Base-by-base conservation (phyloP, 192 early-diverging fungal genomes). In the Entomortierella beljakovae region DNA sequence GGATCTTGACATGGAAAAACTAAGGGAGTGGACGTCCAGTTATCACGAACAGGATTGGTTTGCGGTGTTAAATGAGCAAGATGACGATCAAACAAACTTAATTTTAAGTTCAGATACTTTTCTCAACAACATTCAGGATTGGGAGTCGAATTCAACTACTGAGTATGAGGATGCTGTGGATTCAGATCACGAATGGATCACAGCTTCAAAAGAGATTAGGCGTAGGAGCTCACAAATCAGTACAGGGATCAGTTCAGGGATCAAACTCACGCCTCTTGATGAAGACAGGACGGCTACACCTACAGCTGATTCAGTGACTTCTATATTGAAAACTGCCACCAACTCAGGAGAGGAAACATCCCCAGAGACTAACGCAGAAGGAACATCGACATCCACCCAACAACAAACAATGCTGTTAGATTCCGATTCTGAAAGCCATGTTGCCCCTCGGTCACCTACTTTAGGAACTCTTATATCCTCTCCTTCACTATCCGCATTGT, bases 121-220 rank as follows among this genome's bases (percentile, higher is more conserved):
- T 25, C 26, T 79, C 38, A 65, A 53, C 40, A 69, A 68, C 32
- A 25, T 79, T 2, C 75, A 65, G 40, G 75, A 79, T 26, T 79
- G 75, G 75, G 75, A 79, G 33, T 70, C 75, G 18, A 70, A 54
- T 11, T 79, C 75, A 8, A 79, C 75, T 3, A 49, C 65, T 6
- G 64, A 70, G 13, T 79, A 70, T 15, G 75, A 79, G 32, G 75
- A 79, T 33, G 75, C 75, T 0, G 67, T 79, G n/a, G 75, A 79
- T 33, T 58, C 57, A 6, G 75, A 79, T 35, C 61, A 79, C 22
- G 75, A 79, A 8, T 79, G 75, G 75, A 31, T 60, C 5, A 64
- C 74, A 48, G 65, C 75, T 7, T 43, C 67, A 9, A 69, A 55
- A 33, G 75, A 79, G 23, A 20, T 70, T 2, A 53, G 62, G 18